A percentile compares a stretch with the other conserved stretches of the same genome.
These are phyloP conservation scores for Trypanosoma scelopori DNA, from an alignment of 208 protist genomes.

Conservation along the genomic window DNA sequence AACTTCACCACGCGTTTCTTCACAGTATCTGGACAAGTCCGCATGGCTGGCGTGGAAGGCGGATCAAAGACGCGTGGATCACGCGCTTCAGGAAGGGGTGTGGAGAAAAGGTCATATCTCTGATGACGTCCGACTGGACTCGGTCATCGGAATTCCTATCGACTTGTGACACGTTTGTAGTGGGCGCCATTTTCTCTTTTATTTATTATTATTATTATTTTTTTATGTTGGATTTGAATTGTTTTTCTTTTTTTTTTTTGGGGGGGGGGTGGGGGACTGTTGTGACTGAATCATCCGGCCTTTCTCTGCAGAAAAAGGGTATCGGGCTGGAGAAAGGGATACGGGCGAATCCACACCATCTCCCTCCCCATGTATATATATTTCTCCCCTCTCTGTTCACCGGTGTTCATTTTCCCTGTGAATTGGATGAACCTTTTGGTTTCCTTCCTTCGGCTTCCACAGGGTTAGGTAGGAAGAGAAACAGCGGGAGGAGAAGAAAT, in stretches of 20 bases:
- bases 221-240: too few relatives aligned
- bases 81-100: background rate
- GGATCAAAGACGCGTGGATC: conserved; percentile 3
- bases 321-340: too few relatives aligned
- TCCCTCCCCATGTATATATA: background rate
- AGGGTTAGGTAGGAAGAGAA: background rate
- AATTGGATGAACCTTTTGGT: background rate
- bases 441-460: background rate
- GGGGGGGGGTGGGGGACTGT: background rate
- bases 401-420: background rate
- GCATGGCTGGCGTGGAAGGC: conserved; percentile 19
- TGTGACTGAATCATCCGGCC: background rate
- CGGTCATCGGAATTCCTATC: conserved; percentile 23
- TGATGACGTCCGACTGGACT: background rate
- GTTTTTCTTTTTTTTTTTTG: conserved; percentile 10
- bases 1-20: conserved; percentile 3
- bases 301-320: too few relatives aligned
- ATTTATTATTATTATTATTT: background rate
- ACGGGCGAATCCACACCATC: background rate
- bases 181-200: background rate
- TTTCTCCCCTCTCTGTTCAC: background rate
- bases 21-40: conserved; percentile 9
- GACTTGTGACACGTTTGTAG: conserved; percentile 14
- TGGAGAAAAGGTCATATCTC: background rate
- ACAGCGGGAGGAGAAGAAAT: conserved; percentile 4